These are phyloP conservation scores for Fraxinus sp. DNA, from an alignment of 305 asterid species.

Conservation along the genomic window DNA sequence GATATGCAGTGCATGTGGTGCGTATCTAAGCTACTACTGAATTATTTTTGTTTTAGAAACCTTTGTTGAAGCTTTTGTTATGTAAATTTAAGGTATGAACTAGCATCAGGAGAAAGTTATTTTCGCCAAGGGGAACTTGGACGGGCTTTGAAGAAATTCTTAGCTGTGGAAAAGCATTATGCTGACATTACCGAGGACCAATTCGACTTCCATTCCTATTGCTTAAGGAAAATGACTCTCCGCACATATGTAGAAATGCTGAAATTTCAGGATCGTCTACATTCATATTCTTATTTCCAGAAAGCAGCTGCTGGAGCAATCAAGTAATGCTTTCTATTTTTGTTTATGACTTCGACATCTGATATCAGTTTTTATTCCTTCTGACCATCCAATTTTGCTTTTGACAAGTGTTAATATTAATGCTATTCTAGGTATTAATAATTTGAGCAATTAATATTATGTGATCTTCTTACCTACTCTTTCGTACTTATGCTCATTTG, in stretches of 20 bases:
- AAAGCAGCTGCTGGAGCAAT: constrained; percentile 88
- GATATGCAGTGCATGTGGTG: constrained; percentile 99
- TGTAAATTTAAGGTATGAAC: constrained; percentile 72
- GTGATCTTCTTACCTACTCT: constrained; percentile 8
- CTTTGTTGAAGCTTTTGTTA: constrained; percentile 19
- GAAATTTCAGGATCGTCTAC: constrained; percentile 90
- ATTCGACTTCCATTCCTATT: constrained; percentile 94
- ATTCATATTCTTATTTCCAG: constrained; percentile 82
- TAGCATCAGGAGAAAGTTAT: constrained; percentile 92
- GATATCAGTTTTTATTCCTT: not conserved
- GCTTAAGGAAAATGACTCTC: constrained; percentile 96
- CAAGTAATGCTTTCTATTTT: constrained; percentile 45
- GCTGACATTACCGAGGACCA: constrained; percentile 96
- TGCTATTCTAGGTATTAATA: not conserved
- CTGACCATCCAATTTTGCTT: not conserved
- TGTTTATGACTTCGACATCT: constrained; percentile 12
- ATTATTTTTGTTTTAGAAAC: not conserved
- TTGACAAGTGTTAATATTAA: not conserved
- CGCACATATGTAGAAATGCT: constrained; percentile 87
- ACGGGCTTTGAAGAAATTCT: constrained; percentile 91
- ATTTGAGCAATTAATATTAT: not conserved
- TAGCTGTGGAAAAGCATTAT: constrained; percentile 95
- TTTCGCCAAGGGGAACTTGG: constrained; percentile 88
- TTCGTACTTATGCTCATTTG: constrained; percentile 22
- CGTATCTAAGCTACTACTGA: constrained; percentile 27